phyloP scores from a whole-genome alignment of 2,329 filamentous ascomycete species.

The Aspergillus awamori region DNA sequence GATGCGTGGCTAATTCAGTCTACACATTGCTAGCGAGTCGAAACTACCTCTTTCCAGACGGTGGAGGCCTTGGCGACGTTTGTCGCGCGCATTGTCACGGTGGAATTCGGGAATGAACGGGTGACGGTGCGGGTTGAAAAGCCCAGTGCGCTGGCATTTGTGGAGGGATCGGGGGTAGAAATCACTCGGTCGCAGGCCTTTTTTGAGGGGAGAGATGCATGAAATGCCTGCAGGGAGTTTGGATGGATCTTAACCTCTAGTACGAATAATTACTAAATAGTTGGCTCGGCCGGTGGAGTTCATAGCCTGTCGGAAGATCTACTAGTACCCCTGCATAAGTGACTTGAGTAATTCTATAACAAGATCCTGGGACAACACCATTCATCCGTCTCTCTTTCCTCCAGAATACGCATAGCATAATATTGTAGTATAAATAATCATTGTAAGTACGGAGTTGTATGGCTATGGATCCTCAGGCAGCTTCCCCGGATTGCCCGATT shows the following conservation, averaged over 20 bases:
- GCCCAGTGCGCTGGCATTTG: constrained; percentile 54
- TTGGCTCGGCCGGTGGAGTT: not conserved
- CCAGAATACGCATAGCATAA: too few species aligned
- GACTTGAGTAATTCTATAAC: too few species aligned
- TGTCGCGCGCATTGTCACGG: constrained; percentile 50
- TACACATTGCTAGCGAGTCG: constrained; percentile 41
- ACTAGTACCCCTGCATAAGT: too few species aligned
- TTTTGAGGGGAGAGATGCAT: constrained; percentile 35
- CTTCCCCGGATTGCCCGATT: not conserved
- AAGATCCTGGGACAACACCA: not conserved
- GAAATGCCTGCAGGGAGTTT: not conserved
- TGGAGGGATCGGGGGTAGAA: constrained; percentile 52
- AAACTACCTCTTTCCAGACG: constrained; percentile 53
- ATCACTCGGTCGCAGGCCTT: constrained; percentile 51
- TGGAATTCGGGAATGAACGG: constrained; percentile 48
- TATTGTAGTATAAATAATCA: too few species aligned
- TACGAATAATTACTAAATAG: too few species aligned
- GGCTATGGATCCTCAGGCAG: too few species aligned
- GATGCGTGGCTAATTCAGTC: constrained; percentile 15
- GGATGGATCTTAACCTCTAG: not conserved
- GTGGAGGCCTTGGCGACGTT: constrained; percentile 55
- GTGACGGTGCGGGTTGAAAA: constrained; percentile 55
- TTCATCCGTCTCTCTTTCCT: not conserved
- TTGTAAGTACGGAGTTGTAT: too few species aligned
- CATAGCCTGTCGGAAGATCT: not conserved